Conservation (phyloP, 208 protist genomes). For the Leishmania tropica region DNA sequence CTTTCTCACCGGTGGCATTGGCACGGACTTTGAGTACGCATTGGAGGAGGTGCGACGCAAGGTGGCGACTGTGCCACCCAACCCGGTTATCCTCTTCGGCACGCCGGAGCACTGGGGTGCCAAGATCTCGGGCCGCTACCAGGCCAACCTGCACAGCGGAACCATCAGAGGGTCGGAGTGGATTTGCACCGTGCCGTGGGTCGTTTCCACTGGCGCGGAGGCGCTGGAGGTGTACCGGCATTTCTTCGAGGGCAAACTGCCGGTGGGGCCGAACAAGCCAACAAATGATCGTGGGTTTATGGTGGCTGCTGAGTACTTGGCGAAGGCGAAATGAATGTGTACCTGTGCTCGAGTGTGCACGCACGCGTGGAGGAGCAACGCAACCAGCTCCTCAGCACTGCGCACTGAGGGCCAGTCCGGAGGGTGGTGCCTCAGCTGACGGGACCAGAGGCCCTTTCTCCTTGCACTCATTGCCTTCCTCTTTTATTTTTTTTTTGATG, state of each 20-base stretch:
- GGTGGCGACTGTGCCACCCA: slow-evolving; percentile 81
- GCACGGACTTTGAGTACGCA: slow-evolving; percentile 94
- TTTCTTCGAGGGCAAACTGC: slow-evolving; percentile 84
- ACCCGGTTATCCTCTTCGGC: slow-evolving; percentile 91
- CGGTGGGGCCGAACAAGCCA: slow-evolving; percentile 69
- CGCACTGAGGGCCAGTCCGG: not conserved
- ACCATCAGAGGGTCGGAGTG: slow-evolving; percentile 93
- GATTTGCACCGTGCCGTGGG: slow-evolving; percentile 92
- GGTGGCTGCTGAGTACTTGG: slow-evolving; percentile 75
- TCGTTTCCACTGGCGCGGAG: slow-evolving; percentile 81
- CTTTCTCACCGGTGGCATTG: slow-evolving; percentile 91
- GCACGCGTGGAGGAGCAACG: not conserved
- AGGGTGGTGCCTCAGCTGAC: not conserved
- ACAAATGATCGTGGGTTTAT: slow-evolving; percentile 88
- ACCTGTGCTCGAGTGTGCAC: not conserved
- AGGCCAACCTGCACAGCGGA: slow-evolving; percentile 72
- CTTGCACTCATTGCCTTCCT: not conserved
- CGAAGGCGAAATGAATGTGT: slow-evolving; percentile 26
- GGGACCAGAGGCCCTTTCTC: not conserved
- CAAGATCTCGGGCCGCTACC: slow-evolving; percentile 85
- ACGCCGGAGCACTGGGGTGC: slow-evolving; percentile 67
- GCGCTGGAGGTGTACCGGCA: slow-evolving; percentile 86
- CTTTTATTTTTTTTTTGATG: not conserved
- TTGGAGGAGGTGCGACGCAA: slow-evolving; percentile 94
- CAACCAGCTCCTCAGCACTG: not conserved